These are phyloP conservation scores for Eutrema japonicum DNA, from an alignment of 345 rosid genomes.

Conservation along the genomic window DNA sequence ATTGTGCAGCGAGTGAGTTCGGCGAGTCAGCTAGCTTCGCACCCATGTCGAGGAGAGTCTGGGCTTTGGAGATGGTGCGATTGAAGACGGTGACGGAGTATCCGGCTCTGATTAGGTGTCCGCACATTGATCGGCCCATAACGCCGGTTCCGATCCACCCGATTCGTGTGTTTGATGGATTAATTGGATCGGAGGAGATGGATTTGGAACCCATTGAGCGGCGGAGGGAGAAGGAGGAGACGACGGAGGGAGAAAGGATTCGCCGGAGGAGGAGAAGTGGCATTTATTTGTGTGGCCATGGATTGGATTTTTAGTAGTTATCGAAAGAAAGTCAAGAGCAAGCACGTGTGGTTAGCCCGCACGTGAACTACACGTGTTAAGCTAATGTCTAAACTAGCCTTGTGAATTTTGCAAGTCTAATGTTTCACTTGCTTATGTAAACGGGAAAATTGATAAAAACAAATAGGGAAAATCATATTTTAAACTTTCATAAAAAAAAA, in stretches of 20 bases:
- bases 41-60: conserved; percentile 74
- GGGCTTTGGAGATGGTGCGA: conserved; percentile 82
- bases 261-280: conserved; percentile 35
- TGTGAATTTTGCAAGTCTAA: too few relatives aligned
- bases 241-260: conserved; percentile 6
- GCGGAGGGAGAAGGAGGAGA: conserved; percentile 44
- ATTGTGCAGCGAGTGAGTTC: conserved; percentile 60
- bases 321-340: not conserved
- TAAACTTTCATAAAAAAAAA: too few relatives aligned
- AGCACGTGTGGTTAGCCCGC: not conserved
- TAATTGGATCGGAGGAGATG: conserved; percentile 43
- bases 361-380: not conserved
- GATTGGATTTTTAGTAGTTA: conserved; percentile 22
- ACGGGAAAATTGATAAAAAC: too few relatives aligned
- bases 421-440: too few relatives aligned
- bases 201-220: conserved; percentile 65
- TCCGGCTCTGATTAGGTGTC: conserved; percentile 79
- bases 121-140: conserved; percentile 87
- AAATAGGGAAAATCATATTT: too few relatives aligned
- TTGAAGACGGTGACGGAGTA: conserved; percentile 81
- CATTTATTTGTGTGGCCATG: conserved; percentile 30
- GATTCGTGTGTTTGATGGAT: conserved; percentile 68
- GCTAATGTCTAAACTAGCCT: too few relatives aligned
- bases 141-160: conserved; percentile 98
- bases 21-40: conserved; percentile 75